Evolutionary conservation across 441 rosid species (phyloP), one percentile per base, ranked within the genome.

Genomic region (Theobroma grandiflorum): DNA sequence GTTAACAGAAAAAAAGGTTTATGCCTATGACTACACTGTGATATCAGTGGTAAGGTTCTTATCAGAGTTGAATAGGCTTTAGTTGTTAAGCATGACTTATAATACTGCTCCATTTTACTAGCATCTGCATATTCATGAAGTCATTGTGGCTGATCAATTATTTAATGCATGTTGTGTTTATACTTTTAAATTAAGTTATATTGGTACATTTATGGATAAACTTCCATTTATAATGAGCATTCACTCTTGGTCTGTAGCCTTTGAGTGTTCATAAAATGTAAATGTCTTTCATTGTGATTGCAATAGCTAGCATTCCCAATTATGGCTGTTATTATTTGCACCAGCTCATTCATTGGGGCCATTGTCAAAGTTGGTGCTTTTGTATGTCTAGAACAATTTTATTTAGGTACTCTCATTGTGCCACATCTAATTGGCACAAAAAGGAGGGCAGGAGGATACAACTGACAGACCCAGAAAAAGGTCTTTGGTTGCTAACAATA

Each of bases 1-100:
- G 98, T 81, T 96, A 88, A 95, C 98, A 31, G 86, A 80, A 71
- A 89, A 92, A 82, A 90, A 94, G 86, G 93, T 95, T 66, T 91
- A 93, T 83, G 90, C 92, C 37, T 96, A 75, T 79, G 79, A 91
- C 83, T 95, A 85, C 64, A 75, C 89, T 55, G 80, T 85, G 40
- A 35, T 70, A 40, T 91, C 99, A 52, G 80, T 87, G 92, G 99
- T 96, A 89, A 91, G 89, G 72, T 79, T 58, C 82, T 70, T 52
- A 59, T 68, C 72, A 20, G 57, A 38, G 45, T 62, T 31, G 59
- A 62, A 67, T 16, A 4, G 35, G n/a, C 10, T 53, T 9, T 55
- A 53, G 33, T 37, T 37, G 47, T 33, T 55, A 72, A 55, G 7
- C 10, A 45, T 45, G 49, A 45, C 49, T 45, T 6, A 45, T 12